Conservation (phyloP, 2,329 filamentous ascomycete genomes). For the Trichoderma oligosporum region DNA sequence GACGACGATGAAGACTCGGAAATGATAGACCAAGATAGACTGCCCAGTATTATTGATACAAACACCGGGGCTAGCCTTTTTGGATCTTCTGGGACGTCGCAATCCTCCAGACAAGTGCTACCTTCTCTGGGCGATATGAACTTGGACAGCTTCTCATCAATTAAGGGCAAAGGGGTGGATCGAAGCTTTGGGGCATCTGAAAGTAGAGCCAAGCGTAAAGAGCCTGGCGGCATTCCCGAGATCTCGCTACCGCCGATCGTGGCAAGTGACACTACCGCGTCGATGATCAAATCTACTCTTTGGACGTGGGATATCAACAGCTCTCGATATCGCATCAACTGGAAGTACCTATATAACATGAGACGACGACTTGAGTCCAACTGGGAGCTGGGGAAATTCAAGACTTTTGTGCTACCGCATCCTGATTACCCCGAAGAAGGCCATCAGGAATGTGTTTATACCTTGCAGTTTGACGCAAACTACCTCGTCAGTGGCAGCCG, state of each 20-base stretch:
- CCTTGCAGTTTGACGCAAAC: conserved; percentile 80
- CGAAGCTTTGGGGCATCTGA: conserved; percentile 30
- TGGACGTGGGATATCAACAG: conserved; percentile 49
- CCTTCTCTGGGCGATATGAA: conserved; percentile 31
- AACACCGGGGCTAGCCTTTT: conserved; percentile 32
- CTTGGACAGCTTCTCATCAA: conserved; percentile 25
- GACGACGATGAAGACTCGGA: conserved; percentile 51
- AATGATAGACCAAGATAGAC: conserved; percentile 41
- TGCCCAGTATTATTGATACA: conserved; percentile 26
- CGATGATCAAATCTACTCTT: conserved; percentile 43
- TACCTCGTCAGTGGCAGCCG: conserved; percentile 91
- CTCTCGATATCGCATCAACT: conserved; percentile 68
- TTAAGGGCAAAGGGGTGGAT: conserved; percentile 32
- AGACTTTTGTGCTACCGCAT: conserved; percentile 87
- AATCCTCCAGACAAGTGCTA: conserved; percentile 29
- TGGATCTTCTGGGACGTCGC: conserved; percentile 33
- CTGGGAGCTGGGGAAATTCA: conserved; percentile 79
- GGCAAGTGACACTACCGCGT: conserved; percentile 28
- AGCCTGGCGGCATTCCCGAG: conserved; percentile 34
- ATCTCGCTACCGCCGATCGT: conserved; percentile 32
- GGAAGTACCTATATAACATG: conserved; percentile 90
- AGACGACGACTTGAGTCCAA: conserved; percentile 81
- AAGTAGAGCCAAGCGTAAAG: conserved; percentile 36
- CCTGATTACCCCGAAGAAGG: conserved; percentile 75
- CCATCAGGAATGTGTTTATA: conserved; percentile 91